Evolutionary conservation across 495 filamentous ascomycete genomes (phyloP), one percentile per base, ranked within the genome.

Genomic region (Terfezia claveryi): DNA sequence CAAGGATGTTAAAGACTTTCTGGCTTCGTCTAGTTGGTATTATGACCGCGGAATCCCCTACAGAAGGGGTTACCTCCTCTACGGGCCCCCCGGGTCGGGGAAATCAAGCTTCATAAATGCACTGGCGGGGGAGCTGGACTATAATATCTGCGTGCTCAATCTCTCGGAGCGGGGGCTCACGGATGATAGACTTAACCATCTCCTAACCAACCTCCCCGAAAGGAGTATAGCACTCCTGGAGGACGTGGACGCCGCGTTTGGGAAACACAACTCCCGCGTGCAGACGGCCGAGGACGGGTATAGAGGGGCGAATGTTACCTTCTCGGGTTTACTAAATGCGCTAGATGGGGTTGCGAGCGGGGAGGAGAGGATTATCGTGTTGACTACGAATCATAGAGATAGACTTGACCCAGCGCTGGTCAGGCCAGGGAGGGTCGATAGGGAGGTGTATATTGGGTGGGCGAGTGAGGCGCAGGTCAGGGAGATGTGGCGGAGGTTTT

Each of bases 31-130:
- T 36, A 73, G 80, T 44, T 98, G 91, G 91, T 98, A 98, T 61
- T 76, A 87, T 32, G 85, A 95, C 63, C 81, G 91, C 8, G 91
- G 63, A n/a, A 85, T 86, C 58, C 82, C 82, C 0, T 86, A 86
- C 59, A 72, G 82, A 23, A 72, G 82, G 17, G 82, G 82, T 1
- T 86, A 86, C 64, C 71, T 86, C 10, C 71, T 86, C 1, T 88
- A 94, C 64, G 91, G 91, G 0, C 88, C 89, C 2, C 92, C 91
- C 0, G 91, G 91, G 2, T 92, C 85, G 14, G 91, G 91, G 20
- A 98, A 98, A 68, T 94, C 81, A 60, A 92, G 85, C 2, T 96
- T 98, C 66, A 92, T 96, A 52, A 88, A 94, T 69, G 88, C 92
- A 3, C 70, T 98, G 36, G 91, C 91, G 1, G 92, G 87, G 11